Evolutionary conservation across 2,329 filamentous ascomycete species (phyloP).

Genomic region (Fusarium goolgardi): DNA sequence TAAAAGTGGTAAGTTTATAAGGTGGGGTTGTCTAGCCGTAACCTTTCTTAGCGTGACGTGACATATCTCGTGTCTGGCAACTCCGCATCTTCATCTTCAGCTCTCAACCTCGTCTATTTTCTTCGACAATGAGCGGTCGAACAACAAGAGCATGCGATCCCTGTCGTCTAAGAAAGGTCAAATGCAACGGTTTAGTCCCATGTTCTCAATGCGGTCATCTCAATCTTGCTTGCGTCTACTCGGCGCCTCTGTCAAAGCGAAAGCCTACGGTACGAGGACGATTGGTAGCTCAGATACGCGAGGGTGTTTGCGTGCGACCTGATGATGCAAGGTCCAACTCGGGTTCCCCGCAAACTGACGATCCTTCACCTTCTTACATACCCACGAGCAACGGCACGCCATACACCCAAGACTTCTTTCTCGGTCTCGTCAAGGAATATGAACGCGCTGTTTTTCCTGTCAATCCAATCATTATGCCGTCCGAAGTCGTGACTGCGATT

Average conservation of each 20-base stretch:
- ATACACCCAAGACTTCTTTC: slow-evolving; percentile 51
- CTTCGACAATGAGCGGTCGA: slow-evolving; percentile 21
- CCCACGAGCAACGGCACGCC: slow-evolving; percentile 18
- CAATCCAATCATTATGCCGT: slow-evolving; percentile 51
- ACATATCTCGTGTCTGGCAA: neutral
- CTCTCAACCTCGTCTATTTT: neutral
- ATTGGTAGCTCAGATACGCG: slow-evolving; percentile 52
- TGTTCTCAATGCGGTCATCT: slow-evolving; percentile 54
- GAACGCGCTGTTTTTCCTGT: slow-evolving; percentile 54
- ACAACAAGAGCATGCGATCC: slow-evolving; percentile 52
- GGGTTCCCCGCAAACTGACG: slow-evolving; percentile 22
- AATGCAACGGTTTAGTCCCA: slow-evolving; percentile 50
- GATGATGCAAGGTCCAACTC: slow-evolving; percentile 34
- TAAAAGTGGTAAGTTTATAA: neutral
- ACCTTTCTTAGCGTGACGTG: neutral
- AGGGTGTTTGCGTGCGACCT: slow-evolving; percentile 29
- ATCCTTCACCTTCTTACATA: slow-evolving; percentile 11
- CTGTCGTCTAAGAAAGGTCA: slow-evolving; percentile 55
- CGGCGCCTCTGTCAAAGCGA: slow-evolving; percentile 49
- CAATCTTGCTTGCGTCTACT: slow-evolving; percentile 51
- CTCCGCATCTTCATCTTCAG: slow-evolving; percentile 2
- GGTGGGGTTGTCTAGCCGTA: neutral
- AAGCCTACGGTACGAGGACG: slow-evolving; percentile 52
- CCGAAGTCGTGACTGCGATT: slow-evolving; percentile 50
- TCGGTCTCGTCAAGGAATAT: slow-evolving; percentile 50